Percentiles rank a stretch among this genome's conserved stretches.
These are phyloP conservation scores for Erysimum cheiri DNA, from an alignment of 441 rosid genomes.

Conservation along the genomic window DNA sequence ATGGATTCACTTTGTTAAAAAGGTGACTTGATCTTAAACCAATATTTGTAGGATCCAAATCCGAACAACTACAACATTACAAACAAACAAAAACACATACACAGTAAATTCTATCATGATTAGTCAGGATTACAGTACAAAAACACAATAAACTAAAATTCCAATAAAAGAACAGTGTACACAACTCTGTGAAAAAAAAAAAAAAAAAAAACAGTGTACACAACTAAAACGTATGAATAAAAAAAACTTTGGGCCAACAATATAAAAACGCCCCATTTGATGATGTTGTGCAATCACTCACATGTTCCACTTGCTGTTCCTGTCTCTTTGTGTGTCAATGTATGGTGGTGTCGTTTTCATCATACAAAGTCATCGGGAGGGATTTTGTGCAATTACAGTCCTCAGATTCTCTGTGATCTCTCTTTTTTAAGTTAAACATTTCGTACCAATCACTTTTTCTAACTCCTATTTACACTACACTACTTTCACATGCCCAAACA, in stretches of 20 bases:
- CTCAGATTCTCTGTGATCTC: slow-evolving; percentile 45
- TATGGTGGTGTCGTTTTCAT: slow-evolving; percentile 40
- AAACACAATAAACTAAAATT: slow-evolving; percentile 23
- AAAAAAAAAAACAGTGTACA: not conserved
- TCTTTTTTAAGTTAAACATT: slow-evolving; percentile 39
- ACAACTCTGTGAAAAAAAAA: too few species aligned
- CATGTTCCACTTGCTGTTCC: slow-evolving; percentile 39
- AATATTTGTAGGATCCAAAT: not conserved
- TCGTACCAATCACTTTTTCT: slow-evolving; percentile 41
- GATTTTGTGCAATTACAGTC: slow-evolving; percentile 40
- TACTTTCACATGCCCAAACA: slow-evolving; percentile 38
- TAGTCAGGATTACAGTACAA: not conserved
- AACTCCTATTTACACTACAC: slow-evolving; percentile 37
- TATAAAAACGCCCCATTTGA: slow-evolving; percentile 15
- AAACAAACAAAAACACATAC: not conserved
- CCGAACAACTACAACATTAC: not conserved
- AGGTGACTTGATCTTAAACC: not conserved
- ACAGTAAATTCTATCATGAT: not conserved
- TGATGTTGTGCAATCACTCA: slow-evolving; percentile 37
- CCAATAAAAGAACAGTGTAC: slow-evolving; percentile 25
- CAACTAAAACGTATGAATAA: slow-evolving; percentile 26
- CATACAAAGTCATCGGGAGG: slow-evolving; percentile 35
- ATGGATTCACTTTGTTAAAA: not conserved
- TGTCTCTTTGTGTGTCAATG: slow-evolving; percentile 31
- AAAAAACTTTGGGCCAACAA: not conserved